Conservation (phyloP, 306 rosid genomes). For the Prunus mume region DNA sequence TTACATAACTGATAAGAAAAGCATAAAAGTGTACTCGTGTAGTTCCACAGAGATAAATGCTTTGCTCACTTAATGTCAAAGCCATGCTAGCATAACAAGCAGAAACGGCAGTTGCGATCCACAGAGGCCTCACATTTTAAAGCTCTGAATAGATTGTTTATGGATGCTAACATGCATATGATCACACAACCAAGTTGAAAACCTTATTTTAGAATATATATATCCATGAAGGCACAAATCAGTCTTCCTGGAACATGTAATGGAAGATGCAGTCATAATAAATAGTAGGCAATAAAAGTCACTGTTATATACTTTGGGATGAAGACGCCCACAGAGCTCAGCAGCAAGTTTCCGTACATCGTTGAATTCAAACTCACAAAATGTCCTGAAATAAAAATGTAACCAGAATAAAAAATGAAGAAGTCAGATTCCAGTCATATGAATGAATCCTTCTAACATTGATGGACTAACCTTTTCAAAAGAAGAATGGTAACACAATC, state of each 20-base stretch:
- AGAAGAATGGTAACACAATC: conserved; percentile 57
- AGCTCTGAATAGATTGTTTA: background rate
- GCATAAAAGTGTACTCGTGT: too few species aligned
- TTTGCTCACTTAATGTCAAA: too few species aligned
- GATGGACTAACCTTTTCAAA: conserved; percentile 48
- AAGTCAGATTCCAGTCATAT: conserved; percentile 22
- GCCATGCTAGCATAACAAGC: too few species aligned
- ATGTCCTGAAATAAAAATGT: conserved; percentile 52
- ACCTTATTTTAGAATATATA: background rate
- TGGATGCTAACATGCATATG: background rate
- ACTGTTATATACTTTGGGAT: conserved; percentile 60
- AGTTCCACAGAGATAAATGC: too few species aligned
- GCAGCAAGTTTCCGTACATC: conserved; percentile 88
- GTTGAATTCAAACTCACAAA: conserved; percentile 69
- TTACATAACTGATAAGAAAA: too few species aligned
- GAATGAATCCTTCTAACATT: conserved; percentile 11
- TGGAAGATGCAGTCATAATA: background rate
- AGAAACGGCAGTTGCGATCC: background rate
- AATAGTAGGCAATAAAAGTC: background rate
- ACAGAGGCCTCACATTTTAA: background rate
- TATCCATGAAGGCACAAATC: conserved; percentile 2
- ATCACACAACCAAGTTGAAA: conserved; percentile 15
- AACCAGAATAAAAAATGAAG: background rate
- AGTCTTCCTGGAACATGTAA: conserved; percentile 10
- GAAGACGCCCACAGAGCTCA: conserved; percentile 92